A percentile compares a stretch with the other conserved stretches of the same genome.
phyloP scores from a whole-genome alignment of 306 rosid genomes.

The Citrullus mucosospermus region DNA sequence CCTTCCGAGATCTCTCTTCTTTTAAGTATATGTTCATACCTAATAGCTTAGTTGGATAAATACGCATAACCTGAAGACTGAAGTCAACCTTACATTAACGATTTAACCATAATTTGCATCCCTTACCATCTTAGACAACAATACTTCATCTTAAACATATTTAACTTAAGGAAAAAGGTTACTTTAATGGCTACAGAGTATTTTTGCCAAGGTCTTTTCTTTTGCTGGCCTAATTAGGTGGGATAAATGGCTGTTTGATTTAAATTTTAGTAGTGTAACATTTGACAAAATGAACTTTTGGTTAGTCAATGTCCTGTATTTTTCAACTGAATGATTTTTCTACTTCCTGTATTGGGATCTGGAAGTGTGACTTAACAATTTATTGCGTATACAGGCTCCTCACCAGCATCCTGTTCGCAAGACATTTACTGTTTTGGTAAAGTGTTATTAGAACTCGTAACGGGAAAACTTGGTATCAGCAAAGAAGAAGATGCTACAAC shows the following conservation, averaged over 20 bases:
- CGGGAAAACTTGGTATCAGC: constrained; percentile 69
- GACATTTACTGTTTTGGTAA: constrained; percentile 84
- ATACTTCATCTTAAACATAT: not conserved
- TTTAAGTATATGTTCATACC: not conserved
- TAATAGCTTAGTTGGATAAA: not conserved
- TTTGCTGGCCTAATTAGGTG: not conserved
- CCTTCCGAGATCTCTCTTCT: constrained; percentile 6
- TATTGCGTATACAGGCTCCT: constrained; percentile 34
- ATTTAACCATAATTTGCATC: not conserved
- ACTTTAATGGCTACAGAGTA: not conserved
- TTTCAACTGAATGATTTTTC: not conserved
- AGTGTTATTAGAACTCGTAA: constrained; percentile 77
- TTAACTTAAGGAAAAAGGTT: not conserved
- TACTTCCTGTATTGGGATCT: not conserved
- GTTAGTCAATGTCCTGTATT: not conserved
- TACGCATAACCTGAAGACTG: not conserved
- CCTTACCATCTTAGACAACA: not conserved
- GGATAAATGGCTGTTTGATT: not conserved
- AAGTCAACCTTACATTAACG: not conserved
- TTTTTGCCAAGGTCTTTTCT: not conserved
- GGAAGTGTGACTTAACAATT: not conserved
- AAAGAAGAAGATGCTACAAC: constrained; percentile 46
- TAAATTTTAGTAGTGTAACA: not conserved
- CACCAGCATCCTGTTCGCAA: constrained; percentile 42
- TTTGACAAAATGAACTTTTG: not conserved